Evolutionary conservation across 1,284 basidiomycete genomes (phyloP).

Genomic region (Malassezia cuniculi): DNA sequence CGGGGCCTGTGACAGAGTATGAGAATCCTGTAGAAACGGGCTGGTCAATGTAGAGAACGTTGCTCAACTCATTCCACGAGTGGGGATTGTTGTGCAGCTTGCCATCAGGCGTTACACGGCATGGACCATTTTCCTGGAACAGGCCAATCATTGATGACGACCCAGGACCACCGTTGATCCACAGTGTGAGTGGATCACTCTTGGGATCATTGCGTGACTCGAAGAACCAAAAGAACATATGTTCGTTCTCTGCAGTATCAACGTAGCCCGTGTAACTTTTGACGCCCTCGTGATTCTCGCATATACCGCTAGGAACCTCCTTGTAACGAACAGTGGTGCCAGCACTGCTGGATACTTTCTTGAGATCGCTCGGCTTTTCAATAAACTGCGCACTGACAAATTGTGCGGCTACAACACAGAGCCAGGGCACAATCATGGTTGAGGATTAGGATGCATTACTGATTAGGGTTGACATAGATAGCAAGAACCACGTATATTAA

Average conservation of each 20-base stretch:
- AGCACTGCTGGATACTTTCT: slow-evolving; percentile 13
- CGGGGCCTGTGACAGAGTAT: slow-evolving; percentile 22
- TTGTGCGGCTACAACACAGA: too few species aligned
- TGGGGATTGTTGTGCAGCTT: slow-evolving; percentile 52
- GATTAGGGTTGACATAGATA: too few species aligned
- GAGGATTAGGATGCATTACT: too few species aligned
- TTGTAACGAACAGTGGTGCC: slow-evolving; percentile 25
- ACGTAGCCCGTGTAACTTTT: slow-evolving; percentile 51
- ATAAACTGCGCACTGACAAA: too few species aligned
- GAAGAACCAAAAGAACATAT: slow-evolving; percentile 33
- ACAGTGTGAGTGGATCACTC: slow-evolving; percentile 20
- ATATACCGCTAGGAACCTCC: slow-evolving; percentile 52
- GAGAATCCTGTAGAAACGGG: slow-evolving; percentile 46
- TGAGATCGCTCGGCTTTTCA: slow-evolving; percentile 14
- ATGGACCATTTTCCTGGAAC: slow-evolving; percentile 59
- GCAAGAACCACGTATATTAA: too few species aligned
- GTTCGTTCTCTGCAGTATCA: slow-evolving; percentile 19
- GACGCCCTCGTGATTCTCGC: slow-evolving; percentile 59
- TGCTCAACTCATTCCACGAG: slow-evolving; percentile 57
- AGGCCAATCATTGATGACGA: slow-evolving; percentile 58
- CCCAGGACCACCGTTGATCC: slow-evolving; percentile 48
- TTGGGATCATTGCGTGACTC: slow-evolving; percentile 22
- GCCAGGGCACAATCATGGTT: too few species aligned
- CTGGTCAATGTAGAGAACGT: slow-evolving; percentile 65
- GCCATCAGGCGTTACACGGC: slow-evolving; percentile 54